Conservation (phyloP, 1,139 yeast genomes). For the Geotrichum reessii region DNA sequence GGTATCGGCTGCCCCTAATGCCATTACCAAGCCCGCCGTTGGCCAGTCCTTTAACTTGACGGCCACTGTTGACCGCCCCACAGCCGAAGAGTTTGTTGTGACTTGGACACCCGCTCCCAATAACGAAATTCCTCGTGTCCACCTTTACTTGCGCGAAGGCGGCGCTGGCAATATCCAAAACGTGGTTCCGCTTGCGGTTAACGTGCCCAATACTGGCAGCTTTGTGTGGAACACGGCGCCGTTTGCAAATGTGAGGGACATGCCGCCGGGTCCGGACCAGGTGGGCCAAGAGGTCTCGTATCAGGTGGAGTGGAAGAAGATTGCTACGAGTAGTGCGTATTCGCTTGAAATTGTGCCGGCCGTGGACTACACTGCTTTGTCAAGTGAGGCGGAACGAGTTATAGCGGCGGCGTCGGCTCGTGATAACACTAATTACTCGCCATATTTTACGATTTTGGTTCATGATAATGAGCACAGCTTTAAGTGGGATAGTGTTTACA, state of each 20-base stretch:
- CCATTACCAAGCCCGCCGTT: slow-evolving; percentile 28
- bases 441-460: slow-evolving; percentile 32
- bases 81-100: slow-evolving; percentile 20
- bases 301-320: background rate
- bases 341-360: slow-evolving; percentile 31
- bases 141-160: slow-evolving; percentile 32
- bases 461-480: slow-evolving; percentile 26
- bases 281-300: background rate
- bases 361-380: background rate
- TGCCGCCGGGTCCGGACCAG: background rate
- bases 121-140: slow-evolving; percentile 25
- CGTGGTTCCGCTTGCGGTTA: slow-evolving; percentile 29
- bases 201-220: slow-evolving; percentile 30
- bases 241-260: slow-evolving; percentile 8
- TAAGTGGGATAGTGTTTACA: slow-evolving; percentile 17
- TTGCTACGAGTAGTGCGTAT: slow-evolving; percentile 30
- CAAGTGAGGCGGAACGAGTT: background rate
- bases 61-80: slow-evolving; percentile 10
- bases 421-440: slow-evolving; percentile 29
- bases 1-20: slow-evolving; percentile 23
- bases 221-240: slow-evolving; percentile 32
- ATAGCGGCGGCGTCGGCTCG: slow-evolving; percentile 24
- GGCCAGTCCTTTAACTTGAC: slow-evolving; percentile 32
- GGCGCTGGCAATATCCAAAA: slow-evolving; percentile 25
- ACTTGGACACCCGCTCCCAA: slow-evolving; percentile 31